phyloP scores from a whole-genome alignment of 2,329 filamentous ascomycete genomes.

The Colletotrichum horii region DNA sequence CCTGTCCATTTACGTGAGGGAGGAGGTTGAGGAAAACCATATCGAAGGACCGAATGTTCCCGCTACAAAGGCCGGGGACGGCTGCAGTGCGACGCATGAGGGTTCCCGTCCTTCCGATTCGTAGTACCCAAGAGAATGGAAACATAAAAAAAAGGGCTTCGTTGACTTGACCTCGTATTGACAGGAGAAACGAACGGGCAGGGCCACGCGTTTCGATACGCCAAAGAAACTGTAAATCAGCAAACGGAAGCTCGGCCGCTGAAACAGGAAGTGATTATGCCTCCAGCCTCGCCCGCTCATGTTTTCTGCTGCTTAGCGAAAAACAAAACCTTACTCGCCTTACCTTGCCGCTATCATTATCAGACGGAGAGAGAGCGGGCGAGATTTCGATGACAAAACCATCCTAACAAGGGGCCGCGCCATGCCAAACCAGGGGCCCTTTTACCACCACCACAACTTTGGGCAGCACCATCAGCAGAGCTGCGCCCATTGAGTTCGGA shows the following conservation, averaged over 20 bases:
- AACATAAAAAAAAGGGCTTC: neutral
- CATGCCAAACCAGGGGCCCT: neutral
- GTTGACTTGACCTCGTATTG: neutral
- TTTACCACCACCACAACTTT: neutral
- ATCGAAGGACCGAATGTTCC: neutral
- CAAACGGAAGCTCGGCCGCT: neutral
- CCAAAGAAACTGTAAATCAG: constrained; percentile 6
- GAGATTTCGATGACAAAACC: neutral
- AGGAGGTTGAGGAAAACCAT: neutral
- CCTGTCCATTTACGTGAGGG: neutral
- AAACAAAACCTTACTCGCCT: neutral
- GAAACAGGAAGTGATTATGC: neutral
- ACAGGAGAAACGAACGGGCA: neutral
- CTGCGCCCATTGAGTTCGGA: neutral
- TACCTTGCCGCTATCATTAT: neutral
- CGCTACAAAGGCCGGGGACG: neutral
- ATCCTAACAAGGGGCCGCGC: neutral
- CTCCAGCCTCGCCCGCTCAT: neutral
- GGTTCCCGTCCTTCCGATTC: neutral
- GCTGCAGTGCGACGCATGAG: neutral
- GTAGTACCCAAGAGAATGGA: neutral
- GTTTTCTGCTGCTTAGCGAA: neutral
- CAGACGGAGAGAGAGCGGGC: neutral
- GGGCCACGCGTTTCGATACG: neutral
- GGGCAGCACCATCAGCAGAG: neutral